Conservation (phyloP, 2,329 filamentous ascomycete genomes). For the Shiraia bambusicola region DNA sequence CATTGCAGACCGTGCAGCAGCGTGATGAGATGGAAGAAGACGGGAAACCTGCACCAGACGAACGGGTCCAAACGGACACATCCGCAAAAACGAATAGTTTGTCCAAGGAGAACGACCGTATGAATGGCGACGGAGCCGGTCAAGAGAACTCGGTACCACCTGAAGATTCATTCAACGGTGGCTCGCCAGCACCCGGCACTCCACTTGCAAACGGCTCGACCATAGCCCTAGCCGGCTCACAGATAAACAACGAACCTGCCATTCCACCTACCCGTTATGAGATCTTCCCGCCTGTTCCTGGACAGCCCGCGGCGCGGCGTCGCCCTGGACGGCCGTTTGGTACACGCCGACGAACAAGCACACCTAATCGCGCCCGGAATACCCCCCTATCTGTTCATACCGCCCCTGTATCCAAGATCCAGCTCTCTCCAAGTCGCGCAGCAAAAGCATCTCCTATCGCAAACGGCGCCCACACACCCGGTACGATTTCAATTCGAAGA, state of each 20-base stretch:
- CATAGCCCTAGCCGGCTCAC: conserved; percentile 31
- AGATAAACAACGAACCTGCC: conserved; percentile 36
- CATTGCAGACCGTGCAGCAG: conserved; percentile 82
- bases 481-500: conserved; percentile 34
- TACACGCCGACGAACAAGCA: conserved; percentile 39
- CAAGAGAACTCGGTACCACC: conserved; percentile 20
- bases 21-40: conserved; percentile 68
- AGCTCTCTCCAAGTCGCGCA: conserved; percentile 31
- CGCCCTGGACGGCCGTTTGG: conserved; percentile 43
- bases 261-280: conserved; percentile 75
- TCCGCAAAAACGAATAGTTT: conserved; percentile 28
- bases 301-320: conserved; percentile 42
- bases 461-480: conserved; percentile 37
- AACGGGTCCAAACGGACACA: conserved; percentile 46
- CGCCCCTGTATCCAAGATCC: conserved; percentile 35
- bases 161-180: conserved; percentile 34
- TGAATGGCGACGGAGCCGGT: conserved; percentile 14
- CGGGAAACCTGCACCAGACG: conserved; percentile 44
- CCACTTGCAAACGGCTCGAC: conserved; percentile 37
- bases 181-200: conserved; percentile 35
- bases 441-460: conserved; percentile 33
- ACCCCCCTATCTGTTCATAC: conserved; percentile 31
- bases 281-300: conserved; percentile 70
- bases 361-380: conserved; percentile 34
- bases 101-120: conserved; percentile 17